Evolutionary conservation across 2,329 filamentous ascomycete species (phyloP), one percentile per base, ranked within the genome.

Genomic region (Didymosphaeria variabile): DNA sequence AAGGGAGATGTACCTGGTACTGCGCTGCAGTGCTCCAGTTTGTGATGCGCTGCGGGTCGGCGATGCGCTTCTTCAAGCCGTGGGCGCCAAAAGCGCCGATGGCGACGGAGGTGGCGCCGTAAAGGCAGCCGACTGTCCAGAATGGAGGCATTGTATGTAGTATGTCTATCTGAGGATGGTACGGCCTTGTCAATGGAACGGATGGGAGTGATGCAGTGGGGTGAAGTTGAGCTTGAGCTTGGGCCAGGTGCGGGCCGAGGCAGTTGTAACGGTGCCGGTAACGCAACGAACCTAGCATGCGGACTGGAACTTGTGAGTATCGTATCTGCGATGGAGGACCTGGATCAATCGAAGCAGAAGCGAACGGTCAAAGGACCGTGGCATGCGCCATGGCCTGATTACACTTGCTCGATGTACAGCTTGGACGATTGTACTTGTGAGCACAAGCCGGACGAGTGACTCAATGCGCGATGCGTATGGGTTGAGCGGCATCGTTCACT

Each of bases 81-180:
- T 91, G 89, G 13, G 88, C 87, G 38, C 89, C 89, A 75, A 91
- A 91, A 0, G 89, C 89, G 34, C 88, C 88, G 58, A 90, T 74
- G 17, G 81, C 81, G 52, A 91, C 88, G 71, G 85, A 84, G 5
- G 84, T 79, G 10, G 87, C 88, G 75, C 88, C 88, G 71, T 85
- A 88, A 55, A 90, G 73, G 70, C 86, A 88, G 62, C 87, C 88
- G 55, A 89, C 77, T 44, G 84, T 87, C 85, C 86, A 90, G 80
- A 87, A 87, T 45, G 78, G 73, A 6, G 77, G 71, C 76, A 79
- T 80, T 42, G 59, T 67, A 51, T 59, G 19, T 34, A 2, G 38
- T 40, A 3, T n/a, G 26, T 10, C 1, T n/a, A 31, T 36, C 62
- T 29, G 31, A 17, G 21, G 13, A 13, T 26, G 21, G 32, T 49